Evolutionary conservation across 1,284 basidiomycete species (phyloP), one percentile per base, ranked within the genome.

Genomic region (Peniophora sp.): DNA sequence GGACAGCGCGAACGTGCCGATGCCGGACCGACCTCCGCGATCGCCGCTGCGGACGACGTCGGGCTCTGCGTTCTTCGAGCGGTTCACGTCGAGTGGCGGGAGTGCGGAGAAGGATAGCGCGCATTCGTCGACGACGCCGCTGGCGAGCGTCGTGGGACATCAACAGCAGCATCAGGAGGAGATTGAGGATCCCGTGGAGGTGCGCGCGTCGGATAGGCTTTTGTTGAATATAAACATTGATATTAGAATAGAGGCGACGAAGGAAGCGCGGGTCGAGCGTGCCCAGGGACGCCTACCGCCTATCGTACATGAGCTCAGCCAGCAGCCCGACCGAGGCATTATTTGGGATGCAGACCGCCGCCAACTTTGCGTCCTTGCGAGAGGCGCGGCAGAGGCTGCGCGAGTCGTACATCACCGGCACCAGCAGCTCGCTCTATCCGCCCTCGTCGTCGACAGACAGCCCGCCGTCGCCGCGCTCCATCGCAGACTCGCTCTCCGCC

Each of bases 401-500:
- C 52, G 75, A 81, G 56, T 81, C 79, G 14, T 54, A 79, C 16
- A 45, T 85, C 86, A 5, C 73, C 74, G 3, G 73, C 77, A 27
- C 82, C 83, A 16, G 87, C 86, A 41, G n/a, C 6, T 89, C 88
- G 10, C 65, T 88, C 22, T 90, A 89, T 58, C 88, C 87, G 50
- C 72, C 76, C 51, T 89, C 86, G 43, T 80, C 72, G 1, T 71
- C 70, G 3, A 81, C 78, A 23, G 76, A 78, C 54, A 79, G 67
- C 9, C 78, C 80, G 10, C 67, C 72, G 17, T 81, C 78, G 46
- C 82, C 81, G 19, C 72, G 67, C 57, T 82, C 79, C 48, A 67
- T 79, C 50, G 65, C 66, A 14, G 69, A 72, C 49, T 71, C 74
- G 51, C 63, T 67, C 24, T 73, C 73, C 22, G 68, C 72, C 35